Conservation (phyloP, 768 basidiomycete genomes). For the Mycena maculata region DNA sequence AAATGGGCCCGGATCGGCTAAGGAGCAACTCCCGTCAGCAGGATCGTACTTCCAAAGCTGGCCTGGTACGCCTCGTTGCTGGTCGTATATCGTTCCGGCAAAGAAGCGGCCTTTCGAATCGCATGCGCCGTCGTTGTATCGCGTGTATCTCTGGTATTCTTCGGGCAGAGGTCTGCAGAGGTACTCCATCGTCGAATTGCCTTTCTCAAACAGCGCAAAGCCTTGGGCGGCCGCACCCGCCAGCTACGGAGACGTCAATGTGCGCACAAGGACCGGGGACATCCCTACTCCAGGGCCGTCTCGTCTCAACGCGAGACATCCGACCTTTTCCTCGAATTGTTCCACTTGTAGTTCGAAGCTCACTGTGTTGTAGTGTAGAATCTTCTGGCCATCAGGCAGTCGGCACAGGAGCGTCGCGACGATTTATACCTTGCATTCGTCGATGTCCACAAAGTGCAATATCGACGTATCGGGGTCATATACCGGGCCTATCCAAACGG, state of each 20-base stretch:
- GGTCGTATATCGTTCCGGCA: slow-evolving; percentile 70
- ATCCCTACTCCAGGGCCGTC: slow-evolving; percentile 58
- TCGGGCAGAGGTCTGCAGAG: slow-evolving; percentile 63
- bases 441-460: slow-evolving; percentile 78
- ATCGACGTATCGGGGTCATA: slow-evolving; percentile 65
- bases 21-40: slow-evolving; percentile 52
- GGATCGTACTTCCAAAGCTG: slow-evolving; percentile 72
- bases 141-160: slow-evolving; percentile 54
- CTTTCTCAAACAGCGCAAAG: slow-evolving; percentile 60
- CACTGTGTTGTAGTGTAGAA: slow-evolving; percentile 61
- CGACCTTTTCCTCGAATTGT: slow-evolving; percentile 64
- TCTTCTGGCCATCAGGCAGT: slow-evolving; percentile 46
- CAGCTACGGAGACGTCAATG: slow-evolving; percentile 50
- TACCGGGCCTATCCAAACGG: slow-evolving; percentile 63
- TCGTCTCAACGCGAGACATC: slow-evolving; percentile 67
- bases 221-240: slow-evolving; percentile 70
- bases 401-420: not conserved
- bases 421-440: slow-evolving; percentile 58
- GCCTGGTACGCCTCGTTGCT: slow-evolving; percentile 63
- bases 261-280: slow-evolving; percentile 9
- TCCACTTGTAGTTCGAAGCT: slow-evolving; percentile 56
- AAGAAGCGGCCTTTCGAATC: slow-evolving; percentile 73
- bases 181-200: slow-evolving; percentile 57
- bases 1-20: slow-evolving; percentile 74
- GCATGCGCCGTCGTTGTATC: slow-evolving; percentile 81